Base-by-base conservation (phyloP, 2,329 filamentous ascomycete species). In the Colletotrichum camelliae region DNA sequence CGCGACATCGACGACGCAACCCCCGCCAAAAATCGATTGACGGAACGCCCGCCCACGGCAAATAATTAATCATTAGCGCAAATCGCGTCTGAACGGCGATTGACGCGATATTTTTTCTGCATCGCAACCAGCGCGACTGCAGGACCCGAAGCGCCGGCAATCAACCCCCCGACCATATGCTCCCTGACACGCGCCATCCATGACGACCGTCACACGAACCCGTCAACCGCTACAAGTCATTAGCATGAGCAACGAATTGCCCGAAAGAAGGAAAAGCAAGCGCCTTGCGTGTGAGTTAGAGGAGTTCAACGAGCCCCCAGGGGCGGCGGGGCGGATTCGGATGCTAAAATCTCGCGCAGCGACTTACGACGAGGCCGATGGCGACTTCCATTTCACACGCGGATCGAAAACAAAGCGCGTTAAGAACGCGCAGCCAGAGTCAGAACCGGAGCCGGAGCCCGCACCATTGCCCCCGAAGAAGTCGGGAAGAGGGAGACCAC, bases 331-430 rank as follows among this genome's bases (percentile, higher is more conserved):
- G 93, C 94, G 79, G 93, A 95, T 83, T 90, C 94, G 80, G 92
- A 94, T 85, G 94, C 94, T 76, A 69, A 76, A 79, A 94, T 94
- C 77, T 96, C 68, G 60, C 33, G 48, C 29, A 77, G 74, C 72
- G 57, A 62, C 74, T 29, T 77, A 77, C 52, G 93, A 95, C 80
- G 94, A 96, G 83, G 91, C 94, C 80, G 93, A 94, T 86, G 94
- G 94, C 80, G 94, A 94, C 77, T 96, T 96, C 80, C 88, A 92
- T 74, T 96, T 96, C 82, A 92, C 93, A 77, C 91, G 94, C 79
- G 92, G 89, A 77, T 88, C 92, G 13, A 94, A 94, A 77, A 88
- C 92, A 15, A 94, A 94, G 81, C 86, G 91, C 80, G 88, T 89
- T 76, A 95, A 93, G 85, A 89, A 90, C 58, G 88, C 88, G 74